Conservation (phyloP, 257 asterid species). For the Hygrophila difformis region DNA sequence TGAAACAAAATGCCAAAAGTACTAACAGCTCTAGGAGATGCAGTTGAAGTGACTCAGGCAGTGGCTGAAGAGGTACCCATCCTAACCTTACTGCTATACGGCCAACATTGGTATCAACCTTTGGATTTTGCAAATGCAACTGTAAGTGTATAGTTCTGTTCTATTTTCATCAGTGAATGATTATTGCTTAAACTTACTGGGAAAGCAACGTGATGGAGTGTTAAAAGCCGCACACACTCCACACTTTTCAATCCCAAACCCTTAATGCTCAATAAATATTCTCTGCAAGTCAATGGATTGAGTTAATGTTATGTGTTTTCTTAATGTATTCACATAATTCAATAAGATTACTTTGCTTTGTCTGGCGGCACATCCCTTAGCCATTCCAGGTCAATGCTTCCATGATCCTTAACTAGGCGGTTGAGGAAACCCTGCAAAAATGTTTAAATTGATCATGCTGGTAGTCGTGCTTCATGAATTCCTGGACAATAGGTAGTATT, state of each 20-base stretch:
- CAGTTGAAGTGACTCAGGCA: conserved; percentile 95
- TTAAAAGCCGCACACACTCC: conserved; percentile 95
- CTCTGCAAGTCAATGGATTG: conserved; percentile 43
- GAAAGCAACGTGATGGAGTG: conserved; percentile 98
- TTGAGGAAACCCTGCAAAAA: conserved; percentile 63
- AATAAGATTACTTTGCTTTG: conserved; percentile 66
- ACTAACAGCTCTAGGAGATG: conserved; percentile 93
- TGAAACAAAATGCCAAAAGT: conserved; percentile 10
- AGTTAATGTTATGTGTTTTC: conserved; percentile 6
- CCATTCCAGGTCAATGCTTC: conserved; percentile 89
- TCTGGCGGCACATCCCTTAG: conserved; percentile 91
- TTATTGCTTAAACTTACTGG: conserved; percentile 59
- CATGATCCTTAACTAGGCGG: conserved; percentile 81
- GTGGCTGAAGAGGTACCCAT: conserved; percentile 98
- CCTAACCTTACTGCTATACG: conserved; percentile 98
- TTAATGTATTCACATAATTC: background rate
- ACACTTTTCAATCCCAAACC: conserved; percentile 96
- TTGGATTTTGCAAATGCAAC: conserved; percentile 19
- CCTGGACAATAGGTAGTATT: too few species aligned
- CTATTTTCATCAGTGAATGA: conserved; percentile 12
- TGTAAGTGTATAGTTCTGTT: conserved; percentile 13
- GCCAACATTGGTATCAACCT: conserved; percentile 98
- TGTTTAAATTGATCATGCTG: conserved; percentile 17
- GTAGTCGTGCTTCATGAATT: conserved; percentile 10
- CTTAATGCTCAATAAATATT: conserved; percentile 80